A percentile compares a stretch with the other conserved stretches of the same genome.
phyloP scores from a whole-genome alignment of 2,329 filamentous ascomycete genomes.

The Fusarium avenaceum region DNA sequence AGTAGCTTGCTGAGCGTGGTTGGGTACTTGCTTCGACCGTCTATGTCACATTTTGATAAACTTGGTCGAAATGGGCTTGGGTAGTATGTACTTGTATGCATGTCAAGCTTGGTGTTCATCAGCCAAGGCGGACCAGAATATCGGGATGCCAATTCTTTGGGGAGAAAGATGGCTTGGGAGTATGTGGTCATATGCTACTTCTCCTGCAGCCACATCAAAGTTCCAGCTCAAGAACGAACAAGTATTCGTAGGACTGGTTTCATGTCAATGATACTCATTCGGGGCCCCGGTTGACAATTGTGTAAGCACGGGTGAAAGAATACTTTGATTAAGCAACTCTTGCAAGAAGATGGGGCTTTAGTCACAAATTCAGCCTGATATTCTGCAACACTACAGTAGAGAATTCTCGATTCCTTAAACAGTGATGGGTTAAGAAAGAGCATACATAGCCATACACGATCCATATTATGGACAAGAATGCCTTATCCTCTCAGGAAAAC shows the following conservation, averaged over 20 bases:
- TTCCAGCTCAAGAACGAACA: no score
- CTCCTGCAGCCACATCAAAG: no score
- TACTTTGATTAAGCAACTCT: no score
- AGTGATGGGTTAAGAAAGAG: background rate
- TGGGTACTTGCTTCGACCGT: background rate
- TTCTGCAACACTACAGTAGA: background rate
- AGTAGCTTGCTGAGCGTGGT: conserved; percentile 3
- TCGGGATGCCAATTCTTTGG: no score
- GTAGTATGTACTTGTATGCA: background rate
- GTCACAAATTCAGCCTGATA: background rate
- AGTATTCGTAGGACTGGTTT: no score
- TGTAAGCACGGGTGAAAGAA: background rate
- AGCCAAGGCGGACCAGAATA: background rate
- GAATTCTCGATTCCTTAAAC: background rate
- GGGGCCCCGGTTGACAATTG: background rate
- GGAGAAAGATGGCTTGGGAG: background rate
- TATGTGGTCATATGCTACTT: no score
- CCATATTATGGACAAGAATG: no score
- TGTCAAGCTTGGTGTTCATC: background rate
- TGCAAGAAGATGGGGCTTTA: background rate
- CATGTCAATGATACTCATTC: no score
- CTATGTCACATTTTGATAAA: background rate
- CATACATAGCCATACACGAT: no score
- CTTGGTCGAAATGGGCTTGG: background rate
- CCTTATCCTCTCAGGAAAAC: no score